A percentile compares a stretch with the other conserved stretches of the same genome.
Conservation (phyloP, 2,329 filamentous ascomycete genomes). For the Beauveria caledonica region DNA sequence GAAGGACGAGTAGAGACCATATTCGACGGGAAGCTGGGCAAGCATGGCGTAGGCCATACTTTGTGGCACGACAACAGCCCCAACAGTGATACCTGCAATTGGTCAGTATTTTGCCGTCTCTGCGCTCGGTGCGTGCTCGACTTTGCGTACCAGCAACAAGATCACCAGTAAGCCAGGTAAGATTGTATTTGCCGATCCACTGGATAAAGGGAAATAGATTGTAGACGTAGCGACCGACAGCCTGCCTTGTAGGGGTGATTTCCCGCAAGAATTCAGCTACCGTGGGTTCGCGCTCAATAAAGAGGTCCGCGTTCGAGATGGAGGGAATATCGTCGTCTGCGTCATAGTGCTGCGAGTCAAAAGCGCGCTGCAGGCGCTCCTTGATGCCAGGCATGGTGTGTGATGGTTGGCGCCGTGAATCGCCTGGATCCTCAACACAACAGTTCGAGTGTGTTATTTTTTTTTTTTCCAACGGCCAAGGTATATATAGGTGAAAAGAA, state of each 20-base stretch:
- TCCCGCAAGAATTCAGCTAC: conserved; percentile 33
- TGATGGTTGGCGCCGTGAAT: not conserved
- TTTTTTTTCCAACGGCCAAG: not conserved
- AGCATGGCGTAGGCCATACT: conserved; percentile 45
- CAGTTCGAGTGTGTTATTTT: not conserved
- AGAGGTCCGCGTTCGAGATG: conserved; percentile 29
- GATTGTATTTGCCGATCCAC: conserved; percentile 44
- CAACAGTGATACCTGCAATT: conserved; percentile 19
- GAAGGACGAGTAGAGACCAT: conserved; percentile 66
- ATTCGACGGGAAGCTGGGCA: conserved; percentile 39
- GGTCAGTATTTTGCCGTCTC: conserved; percentile 1
- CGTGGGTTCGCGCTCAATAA: conserved; percentile 34
- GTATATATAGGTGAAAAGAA: not conserved
- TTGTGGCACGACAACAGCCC: conserved; percentile 46
- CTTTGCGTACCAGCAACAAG: conserved; percentile 30
- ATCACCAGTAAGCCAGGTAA: conserved; percentile 39
- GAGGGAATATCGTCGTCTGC: conserved; percentile 26
- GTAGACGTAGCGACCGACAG: conserved; percentile 27
- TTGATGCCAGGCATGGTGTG: conserved; percentile 15
- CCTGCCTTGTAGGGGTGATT: conserved; percentile 25
- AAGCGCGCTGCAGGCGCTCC: conserved; percentile 16
- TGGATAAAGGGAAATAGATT: conserved; percentile 40
- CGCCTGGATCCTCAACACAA: not conserved
- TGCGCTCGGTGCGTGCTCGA: not conserved
- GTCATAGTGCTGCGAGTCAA: conserved; percentile 20